Evolutionary conservation across 1,284 basidiomycete species (phyloP), one percentile per base, ranked within the genome.

Genomic region (Fomitopsis betulina): DNA sequence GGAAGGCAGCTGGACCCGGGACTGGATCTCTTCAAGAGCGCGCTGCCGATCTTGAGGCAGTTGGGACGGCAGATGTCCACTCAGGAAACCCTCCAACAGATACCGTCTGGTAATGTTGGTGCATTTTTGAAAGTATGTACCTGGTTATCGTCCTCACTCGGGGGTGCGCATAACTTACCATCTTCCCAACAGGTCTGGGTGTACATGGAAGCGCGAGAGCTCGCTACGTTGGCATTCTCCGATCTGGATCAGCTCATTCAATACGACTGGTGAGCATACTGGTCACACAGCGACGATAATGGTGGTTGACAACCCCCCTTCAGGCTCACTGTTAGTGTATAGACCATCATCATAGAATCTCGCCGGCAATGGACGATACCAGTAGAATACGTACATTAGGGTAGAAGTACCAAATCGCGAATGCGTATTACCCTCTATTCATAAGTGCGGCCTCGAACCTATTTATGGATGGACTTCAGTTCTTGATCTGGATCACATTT

Each of bases 21-120:
- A 21, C 78, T 99, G 75, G 96, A 99, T 74, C 73, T 98, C 61
- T 96, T 98, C 81, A 93, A 94, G 72, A 92, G 89, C 72, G 90
- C 95, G 32, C 71, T 97, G 64, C 95, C 95, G 12, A 97, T 97
- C 65, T 71, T 98, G 68, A 77, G 95, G 64, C 89, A 95, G 72
- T 75, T 98, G 23, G 94, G 95, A 6, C 81, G 88, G 58, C 89
- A 95, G 75, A 93, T 96, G 86, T 87, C 91, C 6, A 86, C 83
- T 21, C 82, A 87, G 62, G 91, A 93, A 66, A 82, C 81, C 21
- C 84, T 91, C 67, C 80, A 78, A 57, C 78, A 81, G 60, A 70
- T 89, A 55, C 83, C 86, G 23, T 81, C 78, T 17, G 84, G 87
- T 30, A 86, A 93, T 67, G 73, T 96, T 15, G 89, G 89, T 32